These are phyloP conservation scores for Fennellomyces sp. DNA, from an alignment of 371 early-diverging fungal genomes.

Conservation along the genomic window DNA sequence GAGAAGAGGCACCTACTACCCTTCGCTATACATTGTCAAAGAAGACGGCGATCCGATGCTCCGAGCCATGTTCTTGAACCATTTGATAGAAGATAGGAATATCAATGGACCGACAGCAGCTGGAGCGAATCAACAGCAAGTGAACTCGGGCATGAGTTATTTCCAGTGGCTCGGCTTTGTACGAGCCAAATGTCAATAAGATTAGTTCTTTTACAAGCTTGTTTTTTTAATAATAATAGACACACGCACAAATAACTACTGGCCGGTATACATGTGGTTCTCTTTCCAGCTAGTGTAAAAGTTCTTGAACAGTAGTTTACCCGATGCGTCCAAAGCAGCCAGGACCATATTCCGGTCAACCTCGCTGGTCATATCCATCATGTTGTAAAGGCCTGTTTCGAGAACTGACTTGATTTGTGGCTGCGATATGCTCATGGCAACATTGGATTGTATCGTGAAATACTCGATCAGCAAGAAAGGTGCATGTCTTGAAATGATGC, in stretches of 20 bases:
- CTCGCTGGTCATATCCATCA: constrained; percentile 73
- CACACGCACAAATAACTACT: constrained; percentile 29
- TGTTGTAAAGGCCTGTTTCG: constrained; percentile 63
- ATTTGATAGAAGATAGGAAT: constrained; percentile 83
- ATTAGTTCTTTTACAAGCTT: neutral
- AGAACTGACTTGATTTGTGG: constrained; percentile 57
- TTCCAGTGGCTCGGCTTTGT: constrained; percentile 70
- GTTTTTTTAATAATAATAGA: neutral
- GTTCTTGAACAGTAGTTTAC: constrained; percentile 58
- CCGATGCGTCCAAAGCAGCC: constrained; percentile 61
- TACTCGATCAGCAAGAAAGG: constrained; percentile 70
- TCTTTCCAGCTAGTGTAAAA: constrained; percentile 61
- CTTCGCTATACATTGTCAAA: constrained; percentile 76
- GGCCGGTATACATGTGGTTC: constrained; percentile 66
- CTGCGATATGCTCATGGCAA: constrained; percentile 53
- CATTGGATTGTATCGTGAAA: constrained; percentile 65
- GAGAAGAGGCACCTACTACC: constrained; percentile 52
- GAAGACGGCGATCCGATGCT: constrained; percentile 90
- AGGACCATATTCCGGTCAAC: constrained; percentile 70
- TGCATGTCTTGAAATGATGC: constrained; percentile 70
- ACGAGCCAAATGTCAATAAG: constrained; percentile 36
- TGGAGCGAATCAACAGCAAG: constrained; percentile 41
- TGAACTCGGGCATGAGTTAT: constrained; percentile 76
- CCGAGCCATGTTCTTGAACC: constrained; percentile 81
- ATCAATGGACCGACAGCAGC: constrained; percentile 39